Percentiles rank a stretch among this genome's conserved stretches.
These are phyloP conservation scores for Picea glauca DNA, from an alignment of 75 land plant genomes.

Conservation along the genomic window DNA sequence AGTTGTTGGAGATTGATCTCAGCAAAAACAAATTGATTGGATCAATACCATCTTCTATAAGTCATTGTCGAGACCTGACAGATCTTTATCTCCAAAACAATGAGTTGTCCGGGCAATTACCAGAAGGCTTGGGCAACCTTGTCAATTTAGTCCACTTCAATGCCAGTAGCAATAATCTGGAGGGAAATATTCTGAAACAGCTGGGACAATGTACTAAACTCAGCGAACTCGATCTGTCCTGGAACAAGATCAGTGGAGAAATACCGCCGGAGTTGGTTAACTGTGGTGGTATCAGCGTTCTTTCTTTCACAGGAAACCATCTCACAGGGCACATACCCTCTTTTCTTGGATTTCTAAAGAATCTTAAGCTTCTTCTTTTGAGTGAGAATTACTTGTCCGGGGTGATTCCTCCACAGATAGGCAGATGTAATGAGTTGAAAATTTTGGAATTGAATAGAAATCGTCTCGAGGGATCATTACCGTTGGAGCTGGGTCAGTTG, in stretches of 20 bases:
- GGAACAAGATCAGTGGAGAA: slow-evolving; percentile 39
- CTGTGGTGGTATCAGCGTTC: slow-evolving; percentile 34
- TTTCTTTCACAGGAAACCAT: slow-evolving; percentile 30
- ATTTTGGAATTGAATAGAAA: slow-evolving; percentile 30
- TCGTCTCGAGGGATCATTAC: slow-evolving; percentile 49
- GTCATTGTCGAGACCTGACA: slow-evolving; percentile 24
- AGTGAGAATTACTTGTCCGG: slow-evolving; percentile 50
- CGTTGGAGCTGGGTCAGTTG: slow-evolving; percentile 36
- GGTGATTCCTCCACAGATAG: slow-evolving; percentile 52
- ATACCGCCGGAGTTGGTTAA: slow-evolving; percentile 51
- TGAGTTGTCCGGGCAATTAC: slow-evolving; percentile 34
- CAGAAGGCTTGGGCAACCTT: slow-evolving; percentile 28
- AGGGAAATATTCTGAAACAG: slow-evolving; percentile 25
- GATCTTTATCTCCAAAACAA: slow-evolving; percentile 35
- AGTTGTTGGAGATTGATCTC: no score
- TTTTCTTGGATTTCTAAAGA: slow-evolving; percentile 42
- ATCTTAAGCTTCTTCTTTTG: slow-evolving; percentile 36
- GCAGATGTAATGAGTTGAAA: slow-evolving; percentile 33
- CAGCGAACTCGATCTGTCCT: slow-evolving; percentile 20
- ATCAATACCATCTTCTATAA: slow-evolving; percentile 33
- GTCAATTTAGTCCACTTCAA: slow-evolving; percentile 23
- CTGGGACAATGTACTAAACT: slow-evolving; percentile 24
- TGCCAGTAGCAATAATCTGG: slow-evolving; percentile 29
- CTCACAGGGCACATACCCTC: slow-evolving; percentile 60
- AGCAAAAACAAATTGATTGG: slow-evolving; percentile 45